phyloP scores from a whole-genome alignment of 495 filamentous ascomycete genomes.

The Ramalina intermedia region DNA sequence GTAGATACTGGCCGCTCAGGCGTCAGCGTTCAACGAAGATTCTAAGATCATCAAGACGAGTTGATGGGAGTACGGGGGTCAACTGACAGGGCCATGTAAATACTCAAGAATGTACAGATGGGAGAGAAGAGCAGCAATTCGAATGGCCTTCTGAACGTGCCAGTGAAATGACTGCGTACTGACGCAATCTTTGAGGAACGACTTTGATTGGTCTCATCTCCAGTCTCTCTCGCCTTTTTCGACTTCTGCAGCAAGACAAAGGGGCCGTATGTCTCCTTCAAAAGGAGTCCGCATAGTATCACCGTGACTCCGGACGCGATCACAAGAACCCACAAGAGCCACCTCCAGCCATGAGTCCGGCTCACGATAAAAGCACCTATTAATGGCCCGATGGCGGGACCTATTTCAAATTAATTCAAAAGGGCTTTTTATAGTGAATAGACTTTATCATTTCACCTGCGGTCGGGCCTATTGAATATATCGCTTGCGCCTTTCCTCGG shows the following conservation, averaged over 20 bases:
- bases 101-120: slow-evolving; percentile 34
- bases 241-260: slow-evolving; percentile 26
- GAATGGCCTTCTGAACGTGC: slow-evolving; percentile 27
- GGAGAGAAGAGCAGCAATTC: slow-evolving; percentile 24
- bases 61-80: neutral
- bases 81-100: slow-evolving; percentile 34
- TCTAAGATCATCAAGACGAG: neutral
- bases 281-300: slow-evolving; percentile 25
- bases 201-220: slow-evolving; percentile 16
- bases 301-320: slow-evolving; percentile 28
- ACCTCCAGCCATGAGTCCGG: slow-evolving; percentile 26
- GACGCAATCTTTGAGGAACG: slow-evolving; percentile 18
- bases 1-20: neutral
- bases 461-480: slow-evolving; percentile 38
- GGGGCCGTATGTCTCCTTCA: slow-evolving; percentile 35
- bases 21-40: neutral
- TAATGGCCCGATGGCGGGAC: slow-evolving; percentile 25
- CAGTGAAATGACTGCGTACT: slow-evolving; percentile 10
- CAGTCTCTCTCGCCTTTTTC: slow-evolving; percentile 28
- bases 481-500: slow-evolving; percentile 26
- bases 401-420: too few species aligned
- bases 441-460: too few species aligned
- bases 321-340: slow-evolving; percentile 35
- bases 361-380: slow-evolving; percentile 31
- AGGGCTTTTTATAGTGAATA: too few species aligned